Percentiles rank a stretch among this genome's conserved stretches.
These are phyloP conservation scores for Venturia carpophila DNA, from an alignment of 2,329 filamentous ascomycete genomes.

Conservation along the genomic window DNA sequence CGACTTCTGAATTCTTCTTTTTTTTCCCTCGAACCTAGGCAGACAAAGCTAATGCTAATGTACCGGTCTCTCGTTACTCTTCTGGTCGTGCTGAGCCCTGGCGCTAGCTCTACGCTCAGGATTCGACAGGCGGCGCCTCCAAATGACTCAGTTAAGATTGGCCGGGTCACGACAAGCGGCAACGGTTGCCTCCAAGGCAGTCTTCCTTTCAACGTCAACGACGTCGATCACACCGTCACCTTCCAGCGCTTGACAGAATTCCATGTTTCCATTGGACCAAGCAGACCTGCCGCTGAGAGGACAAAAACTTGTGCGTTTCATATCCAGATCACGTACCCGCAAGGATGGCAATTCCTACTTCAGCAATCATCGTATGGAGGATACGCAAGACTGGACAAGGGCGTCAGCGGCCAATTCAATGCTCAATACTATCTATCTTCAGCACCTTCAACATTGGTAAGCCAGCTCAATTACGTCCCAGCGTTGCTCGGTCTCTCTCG, in stretches of 20 bases:
- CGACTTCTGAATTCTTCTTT: background rate
- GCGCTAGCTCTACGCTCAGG: background rate
- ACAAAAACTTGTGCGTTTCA: constrained; percentile 6
- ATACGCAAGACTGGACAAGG: background rate
- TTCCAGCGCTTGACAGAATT: constrained; percentile 2
- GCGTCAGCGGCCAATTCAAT: background rate
- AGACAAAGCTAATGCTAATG: background rate
- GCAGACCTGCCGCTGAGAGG: background rate
- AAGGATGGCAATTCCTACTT: constrained; percentile 2
- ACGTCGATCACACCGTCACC: background rate
- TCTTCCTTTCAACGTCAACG: background rate
- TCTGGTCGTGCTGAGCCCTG: background rate
- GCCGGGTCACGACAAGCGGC: background rate
- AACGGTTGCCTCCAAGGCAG: constrained; percentile 5
- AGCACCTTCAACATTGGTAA: background rate
- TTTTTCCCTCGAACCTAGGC: background rate
- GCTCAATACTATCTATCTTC: constrained; percentile 9
- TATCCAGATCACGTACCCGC: background rate
- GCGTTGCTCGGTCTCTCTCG: background rate
- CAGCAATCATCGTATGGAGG: constrained; percentile 2
- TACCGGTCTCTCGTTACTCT: background rate
- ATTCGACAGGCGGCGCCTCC: background rate
- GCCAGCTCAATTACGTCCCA: background rate
- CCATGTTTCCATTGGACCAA: background rate
- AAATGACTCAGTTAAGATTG: background rate